A percentile compares a stretch with the other conserved stretches of the same genome.
Conservation (phyloP, 805 yeast species). For the Yamadazyma insecticola region DNA sequence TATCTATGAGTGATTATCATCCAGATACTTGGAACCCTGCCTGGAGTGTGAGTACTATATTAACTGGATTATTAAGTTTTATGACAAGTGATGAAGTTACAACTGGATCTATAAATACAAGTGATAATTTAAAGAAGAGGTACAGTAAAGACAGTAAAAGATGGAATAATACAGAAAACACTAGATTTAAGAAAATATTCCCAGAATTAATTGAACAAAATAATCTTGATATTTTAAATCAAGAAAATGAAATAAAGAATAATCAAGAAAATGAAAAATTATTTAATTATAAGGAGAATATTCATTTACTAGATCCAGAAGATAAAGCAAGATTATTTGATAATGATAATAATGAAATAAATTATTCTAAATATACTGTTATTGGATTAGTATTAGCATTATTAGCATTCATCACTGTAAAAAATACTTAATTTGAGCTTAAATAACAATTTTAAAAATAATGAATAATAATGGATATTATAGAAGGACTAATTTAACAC, state of each 20-base stretch:
- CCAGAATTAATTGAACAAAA: constrained; percentile 59
- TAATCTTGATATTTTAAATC: constrained; percentile 22
- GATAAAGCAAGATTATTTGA: constrained; percentile 49
- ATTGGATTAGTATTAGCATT: constrained; percentile 27
- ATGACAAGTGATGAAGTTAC: constrained; percentile 88
- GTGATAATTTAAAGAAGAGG: constrained; percentile 50
- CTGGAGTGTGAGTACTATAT: constrained; percentile 87
- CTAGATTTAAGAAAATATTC: constrained; percentile 57
- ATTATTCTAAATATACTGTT: constrained; percentile 14
- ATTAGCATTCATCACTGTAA: no score
- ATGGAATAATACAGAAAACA: constrained; percentile 56
- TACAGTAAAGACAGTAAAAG: constrained; percentile 57
- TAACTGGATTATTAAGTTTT: constrained; percentile 82
- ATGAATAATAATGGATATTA: no score
- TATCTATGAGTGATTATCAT: constrained; percentile 92
- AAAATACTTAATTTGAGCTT: no score
- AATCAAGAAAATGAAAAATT: constrained; percentile 11
- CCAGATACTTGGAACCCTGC: constrained; percentile 97
- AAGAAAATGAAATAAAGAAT: constrained; percentile 10
- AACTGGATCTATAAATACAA: constrained; percentile 73
- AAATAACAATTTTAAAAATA: no score
- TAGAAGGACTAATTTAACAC: no score
- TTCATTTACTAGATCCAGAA: constrained; percentile 55
- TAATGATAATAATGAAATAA: constrained; percentile 6
- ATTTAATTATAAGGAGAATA: constrained; percentile 21